These are phyloP conservation scores for Aspergillus niger DNA, from an alignment of 2,329 filamentous ascomycete species.

Conservation along the genomic window DNA sequence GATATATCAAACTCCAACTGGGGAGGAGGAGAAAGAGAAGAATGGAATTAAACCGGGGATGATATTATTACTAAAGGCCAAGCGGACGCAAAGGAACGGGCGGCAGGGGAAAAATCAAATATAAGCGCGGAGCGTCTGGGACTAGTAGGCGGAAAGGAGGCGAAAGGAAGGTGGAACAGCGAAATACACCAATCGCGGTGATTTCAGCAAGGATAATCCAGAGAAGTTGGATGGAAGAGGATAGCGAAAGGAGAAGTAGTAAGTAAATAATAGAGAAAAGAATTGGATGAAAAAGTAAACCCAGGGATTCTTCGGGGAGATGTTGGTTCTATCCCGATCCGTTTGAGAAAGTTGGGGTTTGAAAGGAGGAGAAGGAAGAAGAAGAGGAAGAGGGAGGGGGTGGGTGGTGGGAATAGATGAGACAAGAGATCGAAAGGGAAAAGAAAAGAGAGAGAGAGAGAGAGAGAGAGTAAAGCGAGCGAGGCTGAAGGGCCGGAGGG, in stretches of 20 bases:
- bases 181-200: slow-evolving; percentile 13
- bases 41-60: slow-evolving; percentile 13
- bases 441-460: slow-evolving; percentile 4
- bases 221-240: slow-evolving; percentile 1
- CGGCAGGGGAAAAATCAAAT: slow-evolving; percentile 21
- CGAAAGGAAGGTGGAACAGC: slow-evolving; percentile 22
- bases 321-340: slow-evolving; percentile 8
- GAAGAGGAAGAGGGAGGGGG: not conserved
- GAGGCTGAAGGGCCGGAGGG: slow-evolving; percentile 10
- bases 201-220: not conserved
- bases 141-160: slow-evolving; percentile 25
- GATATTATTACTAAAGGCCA: slow-evolving; percentile 17
- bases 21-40: not conserved
- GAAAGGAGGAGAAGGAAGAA: not conserved
- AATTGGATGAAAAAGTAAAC: not conserved
- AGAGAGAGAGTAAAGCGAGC: slow-evolving; percentile 9
- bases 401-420: slow-evolving; percentile 1
- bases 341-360: not conserved
- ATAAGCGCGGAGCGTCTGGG: slow-evolving; percentile 18
- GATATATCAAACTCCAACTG: not conserved
- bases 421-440: slow-evolving; percentile 2
- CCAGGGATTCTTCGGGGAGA: not conserved
- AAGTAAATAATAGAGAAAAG: not conserved
- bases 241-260: slow-evolving; percentile 4
- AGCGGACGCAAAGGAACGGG: slow-evolving; percentile 15